phyloP scores from a whole-genome alignment of 352 stramenopile species.

The Pythium dissimile region DNA sequence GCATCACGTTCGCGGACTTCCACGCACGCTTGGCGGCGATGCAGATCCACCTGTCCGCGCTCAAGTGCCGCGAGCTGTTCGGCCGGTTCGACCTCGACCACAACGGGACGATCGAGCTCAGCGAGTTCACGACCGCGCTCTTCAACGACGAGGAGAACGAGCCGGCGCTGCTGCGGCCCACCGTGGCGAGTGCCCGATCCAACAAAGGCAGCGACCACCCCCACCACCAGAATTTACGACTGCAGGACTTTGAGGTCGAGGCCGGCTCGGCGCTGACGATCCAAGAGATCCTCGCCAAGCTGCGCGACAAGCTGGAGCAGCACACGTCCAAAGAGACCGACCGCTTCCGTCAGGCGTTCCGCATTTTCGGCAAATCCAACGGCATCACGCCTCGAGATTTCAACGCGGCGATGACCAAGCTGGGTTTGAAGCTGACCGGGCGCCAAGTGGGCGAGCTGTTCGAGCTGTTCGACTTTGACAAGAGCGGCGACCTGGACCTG shows the following conservation, averaged over 20 bases:
- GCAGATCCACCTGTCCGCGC: slow-evolving; percentile 53
- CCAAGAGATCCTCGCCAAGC: slow-evolving; percentile 48
- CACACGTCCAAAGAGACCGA: slow-evolving; percentile 66
- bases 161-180: slow-evolving; percentile 12
- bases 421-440: slow-evolving; percentile 50
- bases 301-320: slow-evolving; percentile 65
- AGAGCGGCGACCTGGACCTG: slow-evolving; percentile 69
- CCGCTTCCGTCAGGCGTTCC: slow-evolving; percentile 70
- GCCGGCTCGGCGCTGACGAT: slow-evolving; percentile 44
- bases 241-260: slow-evolving; percentile 28
- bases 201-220: too few relatives aligned
- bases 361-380: slow-evolving; percentile 60
- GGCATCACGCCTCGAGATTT: slow-evolving; percentile 60
- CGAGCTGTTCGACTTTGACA: slow-evolving; percentile 71
- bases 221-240: background rate
- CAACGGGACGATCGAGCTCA: slow-evolving; percentile 57
- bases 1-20: slow-evolving; percentile 64
- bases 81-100: slow-evolving; percentile 55
- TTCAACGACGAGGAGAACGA: slow-evolving; percentile 43
- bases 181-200: too few relatives aligned
- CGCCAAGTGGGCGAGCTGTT: slow-evolving; percentile 61
- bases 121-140: slow-evolving; percentile 60
- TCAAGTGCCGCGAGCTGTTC: slow-evolving; percentile 62
- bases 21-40: slow-evolving; percentile 43
- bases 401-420: slow-evolving; percentile 42